These are phyloP conservation scores for Boletus pseudo-olivaceus DNA, from an alignment of 768 basidiomycete genomes.

Conservation along the genomic window DNA sequence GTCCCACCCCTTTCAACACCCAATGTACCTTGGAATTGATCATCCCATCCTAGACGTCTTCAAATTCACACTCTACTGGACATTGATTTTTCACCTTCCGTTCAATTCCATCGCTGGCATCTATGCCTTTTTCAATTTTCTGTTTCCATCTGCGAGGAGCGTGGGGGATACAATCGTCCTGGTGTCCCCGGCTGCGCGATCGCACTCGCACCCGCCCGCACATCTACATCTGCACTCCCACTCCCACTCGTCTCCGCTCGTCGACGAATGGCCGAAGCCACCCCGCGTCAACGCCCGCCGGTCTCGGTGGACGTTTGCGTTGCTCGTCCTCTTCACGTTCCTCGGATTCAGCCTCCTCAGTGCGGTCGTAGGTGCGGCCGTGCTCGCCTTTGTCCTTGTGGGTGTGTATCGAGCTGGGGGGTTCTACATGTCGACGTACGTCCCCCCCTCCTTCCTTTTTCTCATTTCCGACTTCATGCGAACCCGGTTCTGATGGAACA, in stretches of 20 bases:
- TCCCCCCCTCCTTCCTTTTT: background rate
- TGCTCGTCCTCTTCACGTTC: slow-evolving; percentile 40
- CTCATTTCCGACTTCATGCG: background rate
- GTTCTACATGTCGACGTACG: slow-evolving; percentile 42
- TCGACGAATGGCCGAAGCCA: slow-evolving; percentile 11
- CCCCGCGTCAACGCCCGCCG: slow-evolving; percentile 32
- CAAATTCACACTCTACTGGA: slow-evolving; percentile 47
- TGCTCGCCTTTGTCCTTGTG: slow-evolving; percentile 37
- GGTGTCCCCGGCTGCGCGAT: background rate
- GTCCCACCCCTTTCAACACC: background rate
- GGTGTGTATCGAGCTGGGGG: slow-evolving; percentile 37
- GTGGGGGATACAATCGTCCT: slow-evolving; percentile 2
- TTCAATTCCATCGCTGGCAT: slow-evolving; percentile 37
- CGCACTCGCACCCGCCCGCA: background rate
- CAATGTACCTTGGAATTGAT: background rate
- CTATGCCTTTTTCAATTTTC: slow-evolving; percentile 42
- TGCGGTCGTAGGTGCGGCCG: slow-evolving; percentile 37
- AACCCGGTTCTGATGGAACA: background rate
- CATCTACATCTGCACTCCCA: background rate
- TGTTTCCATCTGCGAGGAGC: slow-evolving; percentile 33
- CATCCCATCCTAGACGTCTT: slow-evolving; percentile 35
- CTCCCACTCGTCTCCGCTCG: background rate
- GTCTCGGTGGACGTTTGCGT: slow-evolving; percentile 37
- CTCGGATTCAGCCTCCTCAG: slow-evolving; percentile 33
- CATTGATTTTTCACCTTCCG: slow-evolving; percentile 43